phyloP scores from a whole-genome alignment of 352 stramenopile species.

The Phytophthora meadii region DNA sequence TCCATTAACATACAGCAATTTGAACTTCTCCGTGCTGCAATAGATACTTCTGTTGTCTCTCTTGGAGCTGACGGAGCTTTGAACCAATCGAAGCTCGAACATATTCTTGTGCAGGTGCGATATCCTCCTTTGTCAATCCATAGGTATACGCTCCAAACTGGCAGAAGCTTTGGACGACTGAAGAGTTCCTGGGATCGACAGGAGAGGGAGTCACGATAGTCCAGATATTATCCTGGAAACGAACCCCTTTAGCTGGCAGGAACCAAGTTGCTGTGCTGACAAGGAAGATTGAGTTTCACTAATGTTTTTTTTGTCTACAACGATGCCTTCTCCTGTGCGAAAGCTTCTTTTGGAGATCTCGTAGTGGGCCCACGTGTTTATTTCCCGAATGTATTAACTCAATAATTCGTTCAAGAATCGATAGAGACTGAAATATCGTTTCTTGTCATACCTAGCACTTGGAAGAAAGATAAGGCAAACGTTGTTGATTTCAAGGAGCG shows the following conservation, averaged over 20 bases:
- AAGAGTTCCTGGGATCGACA: slow-evolving; percentile 17
- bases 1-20: neutral
- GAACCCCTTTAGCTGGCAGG: slow-evolving; percentile 18
- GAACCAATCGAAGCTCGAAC: slow-evolving; percentile 6
- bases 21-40: slow-evolving; percentile 2
- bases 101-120: slow-evolving; percentile 14
- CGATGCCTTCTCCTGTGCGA: too few relatives aligned
- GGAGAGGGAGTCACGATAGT: slow-evolving; percentile 23
- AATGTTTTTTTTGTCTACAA: too few relatives aligned
- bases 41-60: slow-evolving; percentile 20
- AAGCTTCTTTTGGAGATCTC: too few relatives aligned
- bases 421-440: too few relatives aligned
- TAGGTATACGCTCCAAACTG: slow-evolving; percentile 19
- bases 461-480: too few relatives aligned
- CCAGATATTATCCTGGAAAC: slow-evolving; percentile 37
- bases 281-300: too few relatives aligned
- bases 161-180: slow-evolving; percentile 25
- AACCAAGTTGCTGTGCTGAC: slow-evolving; percentile 22
- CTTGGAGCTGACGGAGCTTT: slow-evolving; percentile 25
- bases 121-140: neutral
- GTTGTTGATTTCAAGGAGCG: too few relatives aligned
- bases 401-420: too few relatives aligned
- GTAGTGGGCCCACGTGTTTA: too few relatives aligned
- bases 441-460: too few relatives aligned
- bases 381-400: too few relatives aligned